Percentiles rank a stretch among this genome's conserved stretches.
Evolutionary conservation across 805 yeast species (phyloP).

Genomic region (Suhomyces pyralidae): DNA sequence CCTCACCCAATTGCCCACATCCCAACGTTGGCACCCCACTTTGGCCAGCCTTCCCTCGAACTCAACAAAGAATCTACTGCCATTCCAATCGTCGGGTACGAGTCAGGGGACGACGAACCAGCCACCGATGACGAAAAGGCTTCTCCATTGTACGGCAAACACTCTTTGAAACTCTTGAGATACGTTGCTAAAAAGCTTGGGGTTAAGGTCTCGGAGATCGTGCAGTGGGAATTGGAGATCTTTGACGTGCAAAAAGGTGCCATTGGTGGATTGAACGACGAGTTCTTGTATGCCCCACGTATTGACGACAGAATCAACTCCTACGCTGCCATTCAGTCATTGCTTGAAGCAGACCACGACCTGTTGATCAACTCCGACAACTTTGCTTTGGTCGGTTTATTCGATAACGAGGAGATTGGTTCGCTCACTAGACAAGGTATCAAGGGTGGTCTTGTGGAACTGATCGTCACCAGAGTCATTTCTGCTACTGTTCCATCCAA

Average conservation of each 20-base stretch:
- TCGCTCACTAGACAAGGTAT: constrained; percentile 80
- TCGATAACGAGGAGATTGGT: constrained; percentile 84
- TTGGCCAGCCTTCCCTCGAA: constrained; percentile 64
- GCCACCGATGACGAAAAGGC: constrained; percentile 58
- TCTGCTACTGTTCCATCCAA: constrained; percentile 19
- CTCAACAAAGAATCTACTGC: constrained; percentile 75
- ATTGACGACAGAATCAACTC: constrained; percentile 83
- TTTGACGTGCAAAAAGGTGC: constrained; percentile 80
- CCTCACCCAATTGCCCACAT: constrained; percentile 75
- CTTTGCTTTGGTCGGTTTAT: constrained; percentile 61
- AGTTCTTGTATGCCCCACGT: constrained; percentile 78
- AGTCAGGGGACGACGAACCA: constrained; percentile 34
- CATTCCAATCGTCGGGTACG: constrained; percentile 72
- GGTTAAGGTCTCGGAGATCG: constrained; percentile 57
- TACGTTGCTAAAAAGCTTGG: constrained; percentile 62
- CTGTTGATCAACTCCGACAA: constrained; percentile 25
- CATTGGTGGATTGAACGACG: constrained; percentile 73
- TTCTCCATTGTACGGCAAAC: constrained; percentile 68
- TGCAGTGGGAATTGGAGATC: constrained; percentile 72
- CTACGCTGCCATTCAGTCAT: constrained; percentile 62
- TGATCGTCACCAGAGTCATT: constrained; percentile 56
- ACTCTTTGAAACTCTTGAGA: constrained; percentile 64
- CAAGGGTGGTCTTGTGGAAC: constrained; percentile 69
- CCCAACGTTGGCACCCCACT: constrained; percentile 85
- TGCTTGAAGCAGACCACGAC: constrained; percentile 41